Base-by-base conservation (phyloP, 1,284 basidiomycete genomes). In the Ganoderma boninense region DNA sequence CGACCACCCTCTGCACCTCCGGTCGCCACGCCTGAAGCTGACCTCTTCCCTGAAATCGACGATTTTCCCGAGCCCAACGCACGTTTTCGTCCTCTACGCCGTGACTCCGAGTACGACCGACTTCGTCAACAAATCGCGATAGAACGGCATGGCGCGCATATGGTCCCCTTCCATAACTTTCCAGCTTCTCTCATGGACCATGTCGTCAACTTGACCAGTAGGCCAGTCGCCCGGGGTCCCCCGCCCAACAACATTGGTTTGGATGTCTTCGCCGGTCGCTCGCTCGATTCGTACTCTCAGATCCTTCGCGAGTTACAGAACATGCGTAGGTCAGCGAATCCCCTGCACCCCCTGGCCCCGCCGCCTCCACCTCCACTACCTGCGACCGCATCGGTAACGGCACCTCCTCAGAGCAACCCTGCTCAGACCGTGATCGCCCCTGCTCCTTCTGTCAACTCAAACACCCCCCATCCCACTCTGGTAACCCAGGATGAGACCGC, bases 1-100 rank as follows among this genome's bases (percentile, higher is more conserved):
- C 62, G 68, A 14, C 32, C 71, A 26, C 68, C 68, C 1, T 72
- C 66, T 10, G 68, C 63, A 20, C 71, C 71, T 20, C 57, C 66
- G 5, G 63, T 63, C 2, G 2, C 42, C 14, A 40, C 62, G 4
- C 52, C 62, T 1, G 68, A 20, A n/a, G 56, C 67, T 2, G 20
- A 61, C 1, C 61, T 16, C 5, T 26, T 54, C 49, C 49, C 23
- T 29, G 11, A 54, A 26, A 23, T 5, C 60, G 38, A 40, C 8
- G 38, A 40, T 40, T 40, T 40, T 11, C 38, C 38, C 38, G 38
- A 40, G 38, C 7, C 6, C 38, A 8, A 8, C 3, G 43, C 43
- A 16, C 43, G 16, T 14, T 18, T 18, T 18, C 43, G 43, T 44
- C 43, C 43, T 18, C 49, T 13, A 14, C 23, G 23, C 49, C 49